These are phyloP conservation scores for Talaromyces nanjingensis DNA, from an alignment of 495 filamentous ascomycete species.

Conservation along the genomic window DNA sequence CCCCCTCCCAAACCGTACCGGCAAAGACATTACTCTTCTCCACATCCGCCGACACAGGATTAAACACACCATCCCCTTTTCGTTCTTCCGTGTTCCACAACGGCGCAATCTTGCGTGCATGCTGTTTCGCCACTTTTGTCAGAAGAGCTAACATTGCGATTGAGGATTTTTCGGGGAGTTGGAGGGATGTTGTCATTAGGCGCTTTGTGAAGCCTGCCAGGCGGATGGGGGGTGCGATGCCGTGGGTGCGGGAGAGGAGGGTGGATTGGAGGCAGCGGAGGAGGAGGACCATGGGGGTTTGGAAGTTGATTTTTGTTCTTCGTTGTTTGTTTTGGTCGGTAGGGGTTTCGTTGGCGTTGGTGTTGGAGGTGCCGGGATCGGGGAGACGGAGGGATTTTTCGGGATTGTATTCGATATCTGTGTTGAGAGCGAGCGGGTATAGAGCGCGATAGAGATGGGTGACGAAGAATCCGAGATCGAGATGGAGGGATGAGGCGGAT, in stretches of 20 bases:
- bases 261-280: constrained; percentile 74
- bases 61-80: constrained; percentile 69
- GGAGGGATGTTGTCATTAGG: constrained; percentile 70
- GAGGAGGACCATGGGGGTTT: constrained; percentile 85
- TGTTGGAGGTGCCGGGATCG: constrained; percentile 56
- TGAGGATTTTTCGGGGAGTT: constrained; percentile 81
- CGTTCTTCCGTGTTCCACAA: constrained; percentile 88
- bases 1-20: constrained; percentile 87
- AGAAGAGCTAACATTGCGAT: constrained; percentile 70
- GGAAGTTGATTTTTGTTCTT: constrained; percentile 75
- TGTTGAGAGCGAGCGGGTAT: constrained; percentile 64
- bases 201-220: constrained; percentile 91
- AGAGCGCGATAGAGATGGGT: constrained; percentile 84
- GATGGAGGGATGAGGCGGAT: constrained; percentile 60
- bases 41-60: constrained; percentile 47
- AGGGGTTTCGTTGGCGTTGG: constrained; percentile 18
- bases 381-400: constrained; percentile 72
- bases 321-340: constrained; percentile 15
- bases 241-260: constrained; percentile 45
- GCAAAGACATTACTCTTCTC: constrained; percentile 87
- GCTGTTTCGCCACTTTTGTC: constrained; percentile 62
- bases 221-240: constrained; percentile 65
- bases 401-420: constrained; percentile 76
- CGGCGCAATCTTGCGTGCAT: constrained; percentile 60
- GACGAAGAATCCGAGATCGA: constrained; percentile 93